A percentile compares a stretch with the other conserved stretches of the same genome.
Evolutionary conservation across 2,329 filamentous ascomycete species (phyloP).

Genomic region (Neopestalotiopsis rosae): DNA sequence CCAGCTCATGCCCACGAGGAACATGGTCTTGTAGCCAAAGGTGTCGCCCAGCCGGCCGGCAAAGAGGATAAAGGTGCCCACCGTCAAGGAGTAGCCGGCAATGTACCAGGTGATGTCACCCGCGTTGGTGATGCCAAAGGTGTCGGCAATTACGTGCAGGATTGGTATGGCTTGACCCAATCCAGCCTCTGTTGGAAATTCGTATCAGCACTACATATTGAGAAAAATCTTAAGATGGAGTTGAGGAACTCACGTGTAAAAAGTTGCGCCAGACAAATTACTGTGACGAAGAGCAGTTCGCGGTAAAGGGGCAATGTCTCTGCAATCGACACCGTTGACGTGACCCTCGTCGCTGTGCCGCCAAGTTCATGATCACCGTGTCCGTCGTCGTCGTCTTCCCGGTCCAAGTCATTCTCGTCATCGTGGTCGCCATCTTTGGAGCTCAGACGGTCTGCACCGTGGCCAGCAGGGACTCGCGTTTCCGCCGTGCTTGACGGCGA

Average conservation of each 20-base stretch:
- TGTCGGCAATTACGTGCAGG: constrained; percentile 49
- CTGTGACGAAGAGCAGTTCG: constrained; percentile 38
- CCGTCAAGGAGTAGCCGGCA: constrained; percentile 50
- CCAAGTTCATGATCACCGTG: not conserved
- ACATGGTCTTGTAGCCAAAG: constrained; percentile 51
- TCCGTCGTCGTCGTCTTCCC: not conserved
- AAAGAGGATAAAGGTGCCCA: constrained; percentile 52
- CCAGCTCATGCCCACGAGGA: constrained; percentile 49
- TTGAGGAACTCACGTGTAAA: constrained; percentile 18
- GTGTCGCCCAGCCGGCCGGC: constrained; percentile 52
- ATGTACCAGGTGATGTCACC: constrained; percentile 49
- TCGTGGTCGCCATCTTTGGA: not conserved
- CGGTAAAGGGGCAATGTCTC: constrained; percentile 18
- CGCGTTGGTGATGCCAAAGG: constrained; percentile 43
- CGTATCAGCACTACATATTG: not conserved
- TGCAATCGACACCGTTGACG: constrained; percentile 18
- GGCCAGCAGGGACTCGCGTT: not conserved
- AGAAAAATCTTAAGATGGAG: not conserved
- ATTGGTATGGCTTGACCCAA: constrained; percentile 44
- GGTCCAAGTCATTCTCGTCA: not conserved
- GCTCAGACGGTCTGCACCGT: not conserved
- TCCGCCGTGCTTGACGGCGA: not conserved
- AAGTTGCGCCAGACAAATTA: constrained; percentile 40
- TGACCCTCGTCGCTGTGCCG: constrained; percentile 2
- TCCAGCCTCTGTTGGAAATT: constrained; percentile 41